A percentile compares a stretch with the other conserved stretches of the same genome.
These are phyloP conservation scores for Cymbidium sinense DNA, from an alignment of 106 monocot species.

Conservation along the genomic window DNA sequence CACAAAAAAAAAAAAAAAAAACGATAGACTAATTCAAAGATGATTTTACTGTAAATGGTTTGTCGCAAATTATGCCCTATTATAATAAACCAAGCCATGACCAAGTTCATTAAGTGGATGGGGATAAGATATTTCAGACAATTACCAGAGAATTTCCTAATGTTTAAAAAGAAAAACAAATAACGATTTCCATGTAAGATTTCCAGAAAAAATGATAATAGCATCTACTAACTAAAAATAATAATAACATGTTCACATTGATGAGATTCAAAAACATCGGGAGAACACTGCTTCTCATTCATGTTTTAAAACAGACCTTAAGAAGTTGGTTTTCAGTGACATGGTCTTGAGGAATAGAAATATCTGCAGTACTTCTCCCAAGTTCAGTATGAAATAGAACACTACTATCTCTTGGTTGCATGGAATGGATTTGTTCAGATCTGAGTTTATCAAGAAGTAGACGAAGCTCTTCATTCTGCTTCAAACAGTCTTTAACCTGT, in stretches of 20 bases:
- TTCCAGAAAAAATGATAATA: not conserved
- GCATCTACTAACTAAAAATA: not conserved
- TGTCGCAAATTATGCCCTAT: no score
- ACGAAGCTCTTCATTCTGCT: slow-evolving; percentile 89
- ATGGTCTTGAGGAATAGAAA: slow-evolving; percentile 14
- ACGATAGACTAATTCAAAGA: no score
- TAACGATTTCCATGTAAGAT: not conserved
- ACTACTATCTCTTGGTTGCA: slow-evolving; percentile 18
- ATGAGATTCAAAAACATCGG: not conserved
- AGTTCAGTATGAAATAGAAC: slow-evolving; percentile 16
- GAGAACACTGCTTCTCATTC: not conserved
- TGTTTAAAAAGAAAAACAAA: no score
- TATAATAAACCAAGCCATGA: no score
- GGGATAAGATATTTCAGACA: no score
- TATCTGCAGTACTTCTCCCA: slow-evolving; percentile 14
- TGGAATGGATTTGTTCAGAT: slow-evolving; percentile 28
- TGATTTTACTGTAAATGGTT: no score
- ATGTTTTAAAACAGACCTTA: slow-evolving; percentile 39
- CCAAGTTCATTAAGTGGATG: no score
- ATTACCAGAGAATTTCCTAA: no score
- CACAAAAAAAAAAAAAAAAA: no score
- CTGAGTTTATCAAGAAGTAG: slow-evolving; percentile 60
- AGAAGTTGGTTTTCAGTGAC: slow-evolving; percentile 36
- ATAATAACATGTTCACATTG: not conserved
- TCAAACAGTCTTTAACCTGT: slow-evolving; percentile 86